A percentile compares a stretch with the other conserved stretches of the same genome.
phyloP scores from a whole-genome alignment of 805 yeast genomes.

The Grigorovia humatica region DNA sequence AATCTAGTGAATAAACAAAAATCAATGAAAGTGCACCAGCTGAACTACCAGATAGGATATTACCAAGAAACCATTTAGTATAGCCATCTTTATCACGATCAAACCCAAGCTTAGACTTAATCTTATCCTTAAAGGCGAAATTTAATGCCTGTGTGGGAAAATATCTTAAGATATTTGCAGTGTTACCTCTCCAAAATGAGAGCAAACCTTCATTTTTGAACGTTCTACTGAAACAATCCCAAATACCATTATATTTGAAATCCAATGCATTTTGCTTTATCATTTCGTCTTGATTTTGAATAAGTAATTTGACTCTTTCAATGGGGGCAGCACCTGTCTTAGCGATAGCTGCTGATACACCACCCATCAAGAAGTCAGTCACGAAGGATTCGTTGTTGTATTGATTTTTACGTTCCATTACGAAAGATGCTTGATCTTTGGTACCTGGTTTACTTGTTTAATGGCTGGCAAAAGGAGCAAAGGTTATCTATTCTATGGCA shows the following conservation, averaged over 20 bases:
- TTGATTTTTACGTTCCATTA: neutral
- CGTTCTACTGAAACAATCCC: constrained; percentile 90
- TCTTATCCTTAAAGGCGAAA: constrained; percentile 97
- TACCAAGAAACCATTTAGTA: constrained; percentile 89
- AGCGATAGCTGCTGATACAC: constrained; percentile 95
- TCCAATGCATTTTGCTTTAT: constrained; percentile 93
- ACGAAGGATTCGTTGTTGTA: neutral
- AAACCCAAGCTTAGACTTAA: constrained; percentile 92
- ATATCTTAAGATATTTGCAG: constrained; percentile 97
- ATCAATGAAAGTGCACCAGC: constrained; percentile 93
- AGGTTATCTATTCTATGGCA: neutral
- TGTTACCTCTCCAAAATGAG: constrained; percentile 99
- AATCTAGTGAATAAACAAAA: constrained; percentile 91
- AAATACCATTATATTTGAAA: constrained; percentile 78
- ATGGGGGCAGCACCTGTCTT: constrained; percentile 98
- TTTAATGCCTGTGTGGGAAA: constrained; percentile 99
- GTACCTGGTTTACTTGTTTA: too few species aligned
- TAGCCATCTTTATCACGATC: constrained; percentile 80
- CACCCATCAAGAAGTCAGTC: constrained; percentile 79
- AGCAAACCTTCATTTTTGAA: constrained; percentile 85
- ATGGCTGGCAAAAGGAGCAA: neutral
- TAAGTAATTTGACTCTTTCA: constrained; percentile 91
- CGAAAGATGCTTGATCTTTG: too few species aligned
- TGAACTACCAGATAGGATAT: constrained; percentile 94
- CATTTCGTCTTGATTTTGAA: constrained; percentile 98